Conservation (phyloP, 106 monocot genomes). For the Ottelia alismoides region DNA sequence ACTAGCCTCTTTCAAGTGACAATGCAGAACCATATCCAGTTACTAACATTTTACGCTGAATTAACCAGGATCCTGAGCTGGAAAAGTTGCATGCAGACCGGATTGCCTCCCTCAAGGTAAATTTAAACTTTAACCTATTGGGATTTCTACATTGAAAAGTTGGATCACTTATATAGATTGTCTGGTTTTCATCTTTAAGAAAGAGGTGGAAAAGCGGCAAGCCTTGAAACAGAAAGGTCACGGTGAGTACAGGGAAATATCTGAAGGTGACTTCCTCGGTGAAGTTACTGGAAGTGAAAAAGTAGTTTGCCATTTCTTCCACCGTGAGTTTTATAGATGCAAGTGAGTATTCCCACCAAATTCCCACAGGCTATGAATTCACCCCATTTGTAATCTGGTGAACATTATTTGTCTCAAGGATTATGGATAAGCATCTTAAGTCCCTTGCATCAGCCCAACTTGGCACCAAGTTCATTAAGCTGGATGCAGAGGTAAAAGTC, state of each 20-base stretch:
- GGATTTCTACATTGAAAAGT: too few relatives aligned
- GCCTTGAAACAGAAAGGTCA: conserved; percentile 88
- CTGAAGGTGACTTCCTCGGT: conserved; percentile 84
- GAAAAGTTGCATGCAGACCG: conserved; percentile 92
- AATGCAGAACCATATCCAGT: not conserved
- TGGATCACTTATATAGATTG: too few relatives aligned
- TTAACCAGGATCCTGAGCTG: conserved; percentile 87
- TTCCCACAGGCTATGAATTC: too few relatives aligned
- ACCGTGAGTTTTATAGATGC: conserved; percentile 97
- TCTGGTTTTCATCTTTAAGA: conserved; percentile 41
- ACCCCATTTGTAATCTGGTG: too few relatives aligned
- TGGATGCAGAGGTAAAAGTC: conserved; percentile 61
- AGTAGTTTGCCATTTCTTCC: conserved; percentile 93
- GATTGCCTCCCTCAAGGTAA: conserved; percentile 87
- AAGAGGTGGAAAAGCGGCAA: conserved; percentile 87
- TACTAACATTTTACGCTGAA: conserved; percentile 3
- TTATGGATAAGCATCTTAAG: conserved; percentile 95
- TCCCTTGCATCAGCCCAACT: conserved; percentile 57
- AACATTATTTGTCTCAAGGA: conserved; percentile 50
- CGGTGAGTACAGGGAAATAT: conserved; percentile 86
- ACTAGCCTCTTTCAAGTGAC: too few relatives aligned
- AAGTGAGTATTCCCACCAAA: conserved; percentile 54
- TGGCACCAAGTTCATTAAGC: conserved; percentile 73
- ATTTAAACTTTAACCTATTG: not conserved
- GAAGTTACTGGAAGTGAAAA: conserved; percentile 88